Conservation (phyloP, 345 rosid genomes). For the Trapa incisa region DNA sequence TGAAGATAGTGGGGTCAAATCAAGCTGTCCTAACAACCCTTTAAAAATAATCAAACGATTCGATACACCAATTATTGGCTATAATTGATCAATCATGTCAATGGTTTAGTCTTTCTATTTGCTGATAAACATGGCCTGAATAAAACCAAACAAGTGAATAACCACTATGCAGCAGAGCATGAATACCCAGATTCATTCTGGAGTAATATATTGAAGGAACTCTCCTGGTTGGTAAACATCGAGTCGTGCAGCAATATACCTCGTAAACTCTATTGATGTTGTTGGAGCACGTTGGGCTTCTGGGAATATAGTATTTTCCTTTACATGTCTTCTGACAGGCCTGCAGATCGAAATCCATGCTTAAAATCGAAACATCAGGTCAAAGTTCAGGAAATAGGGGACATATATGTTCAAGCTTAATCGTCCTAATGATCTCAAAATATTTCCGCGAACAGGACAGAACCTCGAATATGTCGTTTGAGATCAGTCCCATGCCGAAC, state of each 20-base stretch:
- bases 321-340: conserved; percentile 19
- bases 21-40: no score
- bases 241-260: not conserved
- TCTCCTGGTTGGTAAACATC: not conserved
- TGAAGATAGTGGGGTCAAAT: not conserved
- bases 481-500: conserved; percentile 34
- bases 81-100: no score
- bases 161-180: not conserved
- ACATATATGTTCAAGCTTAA: not conserved
- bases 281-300: not conserved
- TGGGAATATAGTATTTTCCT: conserved; percentile 11
- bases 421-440: no score
- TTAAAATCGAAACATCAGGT: not conserved
- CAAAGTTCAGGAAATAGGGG: not conserved
- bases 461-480: conserved; percentile 24
- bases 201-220: not conserved
- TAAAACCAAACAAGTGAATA: no score
- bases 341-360: conserved; percentile 10
- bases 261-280: not conserved
- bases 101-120: no score
- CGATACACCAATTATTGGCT: no score
- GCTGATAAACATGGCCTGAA: no score
- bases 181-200: not conserved
- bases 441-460: not conserved
- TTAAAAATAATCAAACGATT: no score